Evolutionary conservation across 768 basidiomycete genomes (phyloP).

Genomic region (Udeniomyces megalosporus): DNA sequence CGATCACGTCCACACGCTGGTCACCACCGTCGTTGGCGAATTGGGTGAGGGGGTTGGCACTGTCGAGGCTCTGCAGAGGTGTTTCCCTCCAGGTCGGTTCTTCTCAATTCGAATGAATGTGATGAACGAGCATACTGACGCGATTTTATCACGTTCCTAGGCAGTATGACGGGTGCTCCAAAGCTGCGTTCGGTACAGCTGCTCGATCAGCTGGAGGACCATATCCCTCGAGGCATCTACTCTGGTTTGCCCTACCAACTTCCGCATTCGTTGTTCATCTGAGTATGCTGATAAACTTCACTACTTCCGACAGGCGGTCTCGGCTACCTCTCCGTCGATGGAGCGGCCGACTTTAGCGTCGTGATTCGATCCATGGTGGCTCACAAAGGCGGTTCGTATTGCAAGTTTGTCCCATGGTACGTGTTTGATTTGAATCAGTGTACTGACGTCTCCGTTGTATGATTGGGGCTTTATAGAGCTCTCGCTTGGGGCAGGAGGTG

Average conservation of each 20-base stretch:
- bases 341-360: constrained; percentile 82
- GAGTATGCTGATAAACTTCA: too few relatives aligned
- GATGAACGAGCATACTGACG: too few relatives aligned
- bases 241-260: constrained; percentile 43
- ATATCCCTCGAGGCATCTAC: constrained; percentile 54
- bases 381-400: constrained; percentile 11
- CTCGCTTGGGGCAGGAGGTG: constrained; percentile 75
- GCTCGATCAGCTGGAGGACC: constrained; percentile 57
- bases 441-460: neutral
- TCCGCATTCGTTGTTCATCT: too few relatives aligned
- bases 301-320: constrained; percentile 68
- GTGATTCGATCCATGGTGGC: constrained; percentile 75
- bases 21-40: constrained; percentile 75
- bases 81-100: constrained; percentile 72
- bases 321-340: constrained; percentile 81
- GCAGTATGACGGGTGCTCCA: constrained; percentile 94
- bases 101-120: too few relatives aligned
- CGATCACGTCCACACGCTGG: constrained; percentile 86
- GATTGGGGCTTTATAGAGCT: constrained; percentile 19
- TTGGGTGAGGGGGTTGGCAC: constrained; percentile 39
- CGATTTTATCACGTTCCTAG: too few relatives aligned
- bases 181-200: constrained; percentile 89
- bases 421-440: neutral
- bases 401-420: too few relatives aligned
- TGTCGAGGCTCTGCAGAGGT: constrained; percentile 59